Base-by-base conservation (phyloP, 73 alveolate species). In the Uronychia setigera region DNA sequence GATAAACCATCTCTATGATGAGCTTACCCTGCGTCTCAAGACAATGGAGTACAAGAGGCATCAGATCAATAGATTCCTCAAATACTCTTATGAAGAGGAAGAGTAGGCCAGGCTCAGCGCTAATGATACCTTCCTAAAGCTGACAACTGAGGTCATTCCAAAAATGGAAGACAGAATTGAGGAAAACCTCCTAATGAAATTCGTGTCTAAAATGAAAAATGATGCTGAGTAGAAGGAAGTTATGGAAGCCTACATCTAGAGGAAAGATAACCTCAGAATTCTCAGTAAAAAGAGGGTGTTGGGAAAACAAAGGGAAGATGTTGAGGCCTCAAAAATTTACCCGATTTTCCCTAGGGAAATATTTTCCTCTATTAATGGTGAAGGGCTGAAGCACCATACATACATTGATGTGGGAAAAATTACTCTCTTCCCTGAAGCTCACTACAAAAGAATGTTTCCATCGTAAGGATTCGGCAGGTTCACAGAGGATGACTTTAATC, bases 391-490 rank as follows among this genome's bases (percentile, higher is more conserved):
- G 31, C 77, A 79, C 81, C 96, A 91, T 78, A 85, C 86, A 30
- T 85, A 27, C 77, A 86, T 80, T n/a, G 92, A 89, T 80, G 80
- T 91, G 0, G 96, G 93, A 59, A 91, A 60, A 81, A 86, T 34
- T 75, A 86, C 93, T 30, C 31, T 91, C 29, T 91, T 86, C 79
- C 92, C 89, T 11, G 67, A 81, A 31, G 25, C 32, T 0, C 91
- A 91, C 35, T 80, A 81, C 85, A 85, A 81, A 79, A 32, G 93
- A 31, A 85, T 91, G 93, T 91, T 86, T 83, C 96, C 96, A 26
- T 0, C 74, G 9, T 84, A 78, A n/a, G 75, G 86, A 31, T 87
- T 85, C 58, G 96, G 96, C 27, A 35, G 59, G 33, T 91, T 60
- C 60, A 86, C 75, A 31, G 35, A 35, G 58, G 86, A 74, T 34